Base-by-base conservation (phyloP, 176 grass and related monocot species). In the Hsuehochloa calcarea region DNA sequence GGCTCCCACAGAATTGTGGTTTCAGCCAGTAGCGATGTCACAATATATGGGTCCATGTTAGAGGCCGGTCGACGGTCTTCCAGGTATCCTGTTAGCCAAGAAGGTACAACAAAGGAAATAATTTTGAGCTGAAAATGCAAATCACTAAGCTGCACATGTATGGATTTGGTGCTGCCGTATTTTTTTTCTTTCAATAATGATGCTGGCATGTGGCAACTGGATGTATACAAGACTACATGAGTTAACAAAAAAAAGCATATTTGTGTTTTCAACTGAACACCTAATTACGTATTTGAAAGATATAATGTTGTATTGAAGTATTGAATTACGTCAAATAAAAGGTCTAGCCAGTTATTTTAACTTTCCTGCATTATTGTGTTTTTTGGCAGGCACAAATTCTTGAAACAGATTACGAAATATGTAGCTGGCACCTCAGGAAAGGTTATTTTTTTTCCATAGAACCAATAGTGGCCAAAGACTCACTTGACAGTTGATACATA, bases 11-110 rank as follows among this genome's bases (percentile, higher is more conserved):
- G 93, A 72, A 99, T 67, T 4, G 93, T 92, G 43, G 78, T 90
- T 80, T 99, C 93, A 46, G 97, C 97, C 63, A 99, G 85, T 39
- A 99, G 93, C 55, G 91, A 80, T 4, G 91, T 99, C 75, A 99
- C 97, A 20, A 89, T 51, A 80, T 99, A 99, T 22, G 97, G 97
- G 72, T 96, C 97, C 97, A 99, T 99, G 82, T 99, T 99, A 41
- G 97, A 99, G 20, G 97, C 97, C 0, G 97, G 97, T 7, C 96
- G 91, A 61, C 96, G 91, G 82, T 99, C 97, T 84, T 99, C 97
- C 67, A 99, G 80, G 72, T 99, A 99, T 51, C 97, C 97, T 99
- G 81, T 73, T 54, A 50, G 4, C 5, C 20, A 73, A 52, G 6
- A 27, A 80, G 61, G 16, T 20, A 64, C 38, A 79, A 22, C 15